These are phyloP conservation scores for Euphrasia arctica DNA, from an alignment of 305 asterid genomes.

Conservation along the genomic window DNA sequence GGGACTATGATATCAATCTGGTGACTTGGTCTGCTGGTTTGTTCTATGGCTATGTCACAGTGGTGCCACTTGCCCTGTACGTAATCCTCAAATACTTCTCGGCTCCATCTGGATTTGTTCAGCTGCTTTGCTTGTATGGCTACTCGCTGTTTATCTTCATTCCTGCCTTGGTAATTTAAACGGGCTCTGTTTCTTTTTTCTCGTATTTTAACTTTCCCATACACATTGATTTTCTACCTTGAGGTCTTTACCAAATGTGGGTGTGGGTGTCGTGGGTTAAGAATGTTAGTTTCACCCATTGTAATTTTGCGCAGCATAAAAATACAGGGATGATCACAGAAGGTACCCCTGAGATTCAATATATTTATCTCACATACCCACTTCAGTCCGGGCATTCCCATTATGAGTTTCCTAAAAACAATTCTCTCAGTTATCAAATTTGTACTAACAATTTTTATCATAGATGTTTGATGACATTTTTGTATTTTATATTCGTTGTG, in stretches of 20 bases:
- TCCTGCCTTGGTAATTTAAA: conserved; percentile 87
- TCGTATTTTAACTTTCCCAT: conserved; percentile 1
- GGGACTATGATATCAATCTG: conserved; percentile 81
- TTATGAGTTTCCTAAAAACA: too few relatives aligned
- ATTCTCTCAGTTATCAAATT: too few relatives aligned
- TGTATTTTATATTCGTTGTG: conserved; percentile 28
- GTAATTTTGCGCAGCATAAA: not conserved
- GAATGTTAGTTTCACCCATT: not conserved
- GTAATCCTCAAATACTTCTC: conserved; percentile 92
- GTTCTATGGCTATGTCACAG: conserved; percentile 83
- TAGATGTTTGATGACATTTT: conserved; percentile 6
- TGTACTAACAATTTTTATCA: too few relatives aligned
- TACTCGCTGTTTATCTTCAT: conserved; percentile 91
- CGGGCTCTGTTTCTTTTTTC: not conserved
- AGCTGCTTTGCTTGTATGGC: conserved; percentile 90
- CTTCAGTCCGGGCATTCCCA: too few relatives aligned
- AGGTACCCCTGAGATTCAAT: not conserved
- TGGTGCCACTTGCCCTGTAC: conserved; percentile 80
- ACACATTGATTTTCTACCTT: conserved; percentile 1
- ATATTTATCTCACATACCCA: too few relatives aligned
- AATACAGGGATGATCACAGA: not conserved
- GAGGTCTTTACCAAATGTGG: conserved; percentile 15
- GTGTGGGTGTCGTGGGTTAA: not conserved
- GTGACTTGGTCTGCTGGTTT: conserved; percentile 96
- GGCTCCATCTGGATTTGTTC: conserved; percentile 83